These are phyloP conservation scores for Penicillium sp. DNA, from an alignment of 2,329 filamentous ascomycete species.

Conservation along the genomic window DNA sequence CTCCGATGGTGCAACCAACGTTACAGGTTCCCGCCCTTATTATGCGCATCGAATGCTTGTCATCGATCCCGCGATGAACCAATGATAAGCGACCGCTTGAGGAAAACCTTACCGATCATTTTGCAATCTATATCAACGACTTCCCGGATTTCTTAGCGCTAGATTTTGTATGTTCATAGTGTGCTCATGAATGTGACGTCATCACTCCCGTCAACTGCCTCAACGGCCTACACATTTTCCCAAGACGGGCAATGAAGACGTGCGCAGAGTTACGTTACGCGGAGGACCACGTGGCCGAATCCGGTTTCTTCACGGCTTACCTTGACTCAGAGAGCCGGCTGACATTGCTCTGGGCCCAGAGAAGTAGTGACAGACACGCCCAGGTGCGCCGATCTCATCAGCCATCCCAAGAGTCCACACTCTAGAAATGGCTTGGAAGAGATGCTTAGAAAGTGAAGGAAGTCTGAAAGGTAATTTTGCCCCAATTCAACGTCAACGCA, in stretches of 20 bases:
- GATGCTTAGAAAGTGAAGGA: constrained; percentile 16
- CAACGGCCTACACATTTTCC: not conserved
- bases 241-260: not conserved
- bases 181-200: not conserved
- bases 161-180: not conserved
- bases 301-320: not conserved
- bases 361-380: not conserved
- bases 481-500: constrained; percentile 58
- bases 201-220: not conserved
- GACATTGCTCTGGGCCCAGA: not conserved
- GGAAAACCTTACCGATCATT: not conserved
- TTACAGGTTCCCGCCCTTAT: not conserved
- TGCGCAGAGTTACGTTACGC: too few species aligned
- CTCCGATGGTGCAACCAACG: not conserved
- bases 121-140: not conserved
- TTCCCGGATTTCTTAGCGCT: not conserved
- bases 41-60: not conserved
- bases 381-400: not conserved
- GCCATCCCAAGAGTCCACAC: not conserved
- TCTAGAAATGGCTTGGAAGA: not conserved
- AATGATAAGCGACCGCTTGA: not conserved
- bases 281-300: not conserved
- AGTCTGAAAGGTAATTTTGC: constrained; percentile 71
- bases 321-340: not conserved
- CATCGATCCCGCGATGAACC: not conserved